phyloP scores from a whole-genome alignment of 768 basidiomycete genomes.

The Pleurotus eryngii region DNA sequence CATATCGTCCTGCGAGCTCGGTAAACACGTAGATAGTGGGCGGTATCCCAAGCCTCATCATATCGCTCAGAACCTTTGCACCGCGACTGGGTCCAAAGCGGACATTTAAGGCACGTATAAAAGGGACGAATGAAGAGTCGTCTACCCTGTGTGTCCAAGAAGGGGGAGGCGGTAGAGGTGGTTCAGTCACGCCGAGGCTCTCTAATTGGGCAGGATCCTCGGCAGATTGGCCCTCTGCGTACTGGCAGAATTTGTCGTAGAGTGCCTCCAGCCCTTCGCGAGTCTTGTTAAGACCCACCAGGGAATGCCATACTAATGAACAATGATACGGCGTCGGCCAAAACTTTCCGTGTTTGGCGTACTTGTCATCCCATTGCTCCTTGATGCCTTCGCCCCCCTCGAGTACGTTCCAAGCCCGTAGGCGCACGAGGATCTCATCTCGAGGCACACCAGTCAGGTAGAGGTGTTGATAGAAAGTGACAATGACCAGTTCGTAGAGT shows the following conservation, averaged over 20 bases:
- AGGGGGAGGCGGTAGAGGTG: constrained; percentile 22
- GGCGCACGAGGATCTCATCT: constrained; percentile 22
- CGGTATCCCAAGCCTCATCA: constrained; percentile 41
- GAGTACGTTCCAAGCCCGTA: constrained; percentile 5
- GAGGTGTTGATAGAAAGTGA: constrained; percentile 50
- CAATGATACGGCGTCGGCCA: constrained; percentile 32
- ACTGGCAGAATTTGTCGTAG: constrained; percentile 41
- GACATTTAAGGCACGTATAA: constrained; percentile 40
- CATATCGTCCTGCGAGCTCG: constrained; percentile 45
- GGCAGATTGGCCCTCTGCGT: constrained; percentile 12
- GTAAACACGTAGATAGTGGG: constrained; percentile 49
- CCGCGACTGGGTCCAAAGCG: constrained; percentile 28
- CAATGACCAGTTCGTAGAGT: constrained; percentile 30
- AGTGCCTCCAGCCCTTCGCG: constrained; percentile 28
- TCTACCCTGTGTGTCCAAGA: constrained; percentile 26
- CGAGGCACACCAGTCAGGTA: constrained; percentile 51
- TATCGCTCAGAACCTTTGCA: constrained; percentile 45
- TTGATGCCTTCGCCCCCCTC: constrained; percentile 9
- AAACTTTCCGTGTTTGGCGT: constrained; percentile 21
- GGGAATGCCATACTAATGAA: constrained; percentile 38
- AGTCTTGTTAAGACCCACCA: constrained; percentile 19
- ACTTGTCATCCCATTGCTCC: constrained; percentile 3
- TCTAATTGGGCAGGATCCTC: constrained; percentile 3
- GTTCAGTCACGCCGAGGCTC: constrained; percentile 7
- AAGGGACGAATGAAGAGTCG: constrained; percentile 46